Evolutionary conservation across 2,329 filamentous ascomycete species (phyloP).

Genomic region (Rhynchosporium secalis): DNA sequence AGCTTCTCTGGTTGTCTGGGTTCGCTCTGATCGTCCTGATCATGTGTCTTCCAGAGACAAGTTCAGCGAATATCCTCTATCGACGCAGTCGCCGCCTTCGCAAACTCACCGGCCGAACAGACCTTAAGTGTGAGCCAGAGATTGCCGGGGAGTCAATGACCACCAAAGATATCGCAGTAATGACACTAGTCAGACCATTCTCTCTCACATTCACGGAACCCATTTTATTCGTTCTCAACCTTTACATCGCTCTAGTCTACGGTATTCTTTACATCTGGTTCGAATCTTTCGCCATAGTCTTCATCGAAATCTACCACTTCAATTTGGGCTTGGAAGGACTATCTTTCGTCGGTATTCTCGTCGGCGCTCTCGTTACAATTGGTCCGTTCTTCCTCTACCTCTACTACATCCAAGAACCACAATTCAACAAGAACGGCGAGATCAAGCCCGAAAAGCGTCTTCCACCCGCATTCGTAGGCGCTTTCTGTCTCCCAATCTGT

Average conservation of each 20-base stretch:
- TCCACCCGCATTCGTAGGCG: conserved; percentile 53
- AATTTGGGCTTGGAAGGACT: conserved; percentile 57
- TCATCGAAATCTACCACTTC: conserved; percentile 59
- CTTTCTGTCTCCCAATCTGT: conserved; percentile 55
- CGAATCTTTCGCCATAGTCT: conserved; percentile 62
- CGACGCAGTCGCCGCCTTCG: conserved; percentile 60
- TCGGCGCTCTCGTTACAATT: conserved; percentile 54
- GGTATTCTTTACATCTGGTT: conserved; percentile 64
- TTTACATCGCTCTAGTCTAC: conserved; percentile 63
- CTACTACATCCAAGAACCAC: conserved; percentile 49
- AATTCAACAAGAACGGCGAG: conserved; percentile 50
- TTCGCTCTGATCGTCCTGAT: conserved; percentile 59
- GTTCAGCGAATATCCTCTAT: conserved; percentile 56
- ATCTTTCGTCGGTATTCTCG: conserved; percentile 56
- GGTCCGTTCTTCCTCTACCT: conserved; percentile 51
- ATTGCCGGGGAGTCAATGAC: conserved; percentile 57
- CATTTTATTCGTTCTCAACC: conserved; percentile 59
- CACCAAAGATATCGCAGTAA: conserved; percentile 47
- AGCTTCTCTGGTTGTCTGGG: conserved; percentile 60
- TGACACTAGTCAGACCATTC: conserved; percentile 59
- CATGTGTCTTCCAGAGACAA: conserved; percentile 64
- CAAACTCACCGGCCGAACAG: conserved; percentile 53
- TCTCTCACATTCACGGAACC: conserved; percentile 61
- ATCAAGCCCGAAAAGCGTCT: conserved; percentile 54
- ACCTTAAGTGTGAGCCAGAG: conserved; percentile 61